Percentiles rank a stretch among this genome's conserved stretches.
Evolutionary conservation across 2,329 filamentous ascomycete genomes (phyloP).

Genomic region (Domatiomyces globalis): DNA sequence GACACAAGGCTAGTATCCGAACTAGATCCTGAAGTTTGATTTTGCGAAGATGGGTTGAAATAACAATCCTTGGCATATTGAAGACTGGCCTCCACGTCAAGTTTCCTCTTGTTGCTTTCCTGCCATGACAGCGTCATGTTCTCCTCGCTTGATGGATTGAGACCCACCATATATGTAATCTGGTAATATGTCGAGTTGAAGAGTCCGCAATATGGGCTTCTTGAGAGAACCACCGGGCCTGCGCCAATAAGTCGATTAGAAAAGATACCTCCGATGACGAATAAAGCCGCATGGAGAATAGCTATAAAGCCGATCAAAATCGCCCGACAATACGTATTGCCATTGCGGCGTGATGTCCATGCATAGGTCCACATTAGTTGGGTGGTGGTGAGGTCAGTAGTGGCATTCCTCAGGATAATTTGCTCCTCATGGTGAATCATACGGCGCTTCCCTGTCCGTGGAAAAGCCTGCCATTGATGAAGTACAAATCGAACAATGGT

Average conservation of each 20-base stretch:
- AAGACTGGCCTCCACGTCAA: slow-evolving; percentile 10
- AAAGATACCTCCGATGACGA: slow-evolving; percentile 7
- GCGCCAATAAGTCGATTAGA: slow-evolving; percentile 9
- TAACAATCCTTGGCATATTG: slow-evolving; percentile 14
- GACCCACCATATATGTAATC: not conserved
- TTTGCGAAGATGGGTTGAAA: too few species aligned
- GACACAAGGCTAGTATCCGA: too few species aligned
- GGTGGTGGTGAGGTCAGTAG: too few species aligned
- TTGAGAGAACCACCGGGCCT: slow-evolving; percentile 4
- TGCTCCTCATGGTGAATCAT: too few species aligned
- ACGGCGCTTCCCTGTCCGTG: too few species aligned
- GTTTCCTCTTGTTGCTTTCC: slow-evolving; percentile 3
- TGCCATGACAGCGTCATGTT: slow-evolving; percentile 4
- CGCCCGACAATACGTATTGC: too few species aligned
- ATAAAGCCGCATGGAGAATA: slow-evolving; percentile 6
- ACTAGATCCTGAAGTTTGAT: too few species aligned
- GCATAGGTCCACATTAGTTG: too few species aligned
- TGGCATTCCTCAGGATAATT: too few species aligned
- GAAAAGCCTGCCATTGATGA: too few species aligned
- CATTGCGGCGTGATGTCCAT: too few species aligned
- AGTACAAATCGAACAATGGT: too few species aligned
- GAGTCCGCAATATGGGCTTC: slow-evolving; percentile 9
- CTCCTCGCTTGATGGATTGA: not conserved
- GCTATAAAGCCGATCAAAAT: slow-evolving; percentile 4
- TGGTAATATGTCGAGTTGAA: slow-evolving; percentile 10